These are phyloP conservation scores for Tremella yokohamensis DNA, from an alignment of 768 basidiomycete genomes.

Conservation along the genomic window DNA sequence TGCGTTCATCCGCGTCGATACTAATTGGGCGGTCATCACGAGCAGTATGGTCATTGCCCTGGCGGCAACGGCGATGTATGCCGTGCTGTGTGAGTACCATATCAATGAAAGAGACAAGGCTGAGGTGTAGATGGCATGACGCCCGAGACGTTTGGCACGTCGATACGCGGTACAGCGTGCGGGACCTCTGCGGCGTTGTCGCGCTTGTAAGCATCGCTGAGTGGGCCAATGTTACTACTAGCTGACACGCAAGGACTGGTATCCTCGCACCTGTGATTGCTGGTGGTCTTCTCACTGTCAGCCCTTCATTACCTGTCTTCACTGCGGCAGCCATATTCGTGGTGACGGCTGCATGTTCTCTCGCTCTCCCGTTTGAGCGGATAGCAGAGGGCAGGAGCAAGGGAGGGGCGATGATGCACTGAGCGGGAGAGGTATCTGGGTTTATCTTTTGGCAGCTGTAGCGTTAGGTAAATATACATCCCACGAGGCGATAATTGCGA, in stretches of 20 bases:
- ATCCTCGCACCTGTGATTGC: conserved; percentile 46
- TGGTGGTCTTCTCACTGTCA: conserved; percentile 40
- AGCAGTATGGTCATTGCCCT: conserved; percentile 44
- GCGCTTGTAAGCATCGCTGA: conserved; percentile 37
- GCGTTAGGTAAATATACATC: too few species aligned
- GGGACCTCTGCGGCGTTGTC: conserved; percentile 49
- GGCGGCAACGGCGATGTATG: conserved; percentile 51
- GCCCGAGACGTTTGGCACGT: conserved; percentile 48
- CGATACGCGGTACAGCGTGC: conserved; percentile 49
- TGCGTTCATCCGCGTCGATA: conserved; percentile 38
- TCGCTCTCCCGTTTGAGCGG: conserved; percentile 46
- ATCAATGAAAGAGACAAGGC: background rate
- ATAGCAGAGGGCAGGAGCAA: conserved; percentile 21
- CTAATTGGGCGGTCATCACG: conserved; percentile 41
- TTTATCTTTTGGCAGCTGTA: too few species aligned
- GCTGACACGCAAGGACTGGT: conserved; percentile 32
- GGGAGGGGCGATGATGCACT: conserved; percentile 31
- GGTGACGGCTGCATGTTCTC: conserved; percentile 39
- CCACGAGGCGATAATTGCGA: too few species aligned
- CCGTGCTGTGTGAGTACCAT: conserved; percentile 46
- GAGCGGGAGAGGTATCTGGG: too few species aligned
- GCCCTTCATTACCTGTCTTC: conserved; percentile 42
- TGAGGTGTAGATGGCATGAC: conserved; percentile 47
- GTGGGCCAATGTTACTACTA: background rate
- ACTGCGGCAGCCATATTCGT: conserved; percentile 41